Base-by-base conservation (phyloP, 129 eudicot genomes). In the Mikania micrantha region DNA sequence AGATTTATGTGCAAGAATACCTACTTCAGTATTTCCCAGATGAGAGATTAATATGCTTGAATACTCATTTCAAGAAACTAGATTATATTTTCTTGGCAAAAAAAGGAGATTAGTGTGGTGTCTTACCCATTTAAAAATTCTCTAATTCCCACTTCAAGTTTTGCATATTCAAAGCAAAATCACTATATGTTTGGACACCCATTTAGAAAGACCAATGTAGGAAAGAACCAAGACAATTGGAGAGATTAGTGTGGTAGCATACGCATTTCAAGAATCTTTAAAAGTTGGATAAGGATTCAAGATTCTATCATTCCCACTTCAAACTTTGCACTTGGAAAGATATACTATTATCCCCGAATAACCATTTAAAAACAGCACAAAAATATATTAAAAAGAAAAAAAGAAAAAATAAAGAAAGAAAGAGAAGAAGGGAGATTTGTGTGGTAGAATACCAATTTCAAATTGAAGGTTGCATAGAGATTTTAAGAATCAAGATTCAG, bases 61-160 rank as follows among this genome's bases (percentile, higher is more conserved):
- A 38, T 27, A 39, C 78, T 63, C 61, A 45, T 27, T 47, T 60
- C 48, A 72, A 31, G 60, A 71, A 71, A 42, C 48, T 42, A 15
- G 48, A 42, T 42, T 13, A 4, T 42, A 9, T 42, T 15, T 42
- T n/a, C n/a, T n/a, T 19, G 41, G 12, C 20, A 3, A 42, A 3
- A 15, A 52, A 48, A 6, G 36, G 20, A 24, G 48, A 41, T 35
- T 21, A 34, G 5, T 69, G 50, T 36, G 53, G 64, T 52, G 21
- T n/a, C n/a, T n/a, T n/a, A n/a, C n/a, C n/a, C n/a, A n/a, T n/a
- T n/a, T n/a, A n/a, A n/a, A n/a, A n/a, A n/a, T n/a, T n/a, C n/a
- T n/a, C n/a, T n/a, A n/a, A 56, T 68, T 22, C 25, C 73, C 48
- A 67, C 13, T 52, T 35, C 64, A 68, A 54, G 40, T 53, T 32